Conservation (phyloP, 2,329 filamentous ascomycete genomes). For the Phyllosticta paracitricarpa region DNA sequence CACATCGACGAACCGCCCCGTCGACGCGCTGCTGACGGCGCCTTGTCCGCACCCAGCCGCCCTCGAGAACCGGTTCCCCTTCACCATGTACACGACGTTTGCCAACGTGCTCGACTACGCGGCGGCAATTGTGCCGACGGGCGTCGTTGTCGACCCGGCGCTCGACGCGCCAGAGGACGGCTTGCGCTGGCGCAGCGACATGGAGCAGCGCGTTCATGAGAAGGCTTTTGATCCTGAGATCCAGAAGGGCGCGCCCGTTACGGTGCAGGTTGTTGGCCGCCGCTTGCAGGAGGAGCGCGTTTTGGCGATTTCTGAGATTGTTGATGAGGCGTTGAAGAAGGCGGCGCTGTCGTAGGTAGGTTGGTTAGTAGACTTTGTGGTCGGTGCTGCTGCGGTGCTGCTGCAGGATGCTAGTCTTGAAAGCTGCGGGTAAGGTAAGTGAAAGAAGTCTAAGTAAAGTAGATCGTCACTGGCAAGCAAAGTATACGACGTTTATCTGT, state of each 20-base stretch:
- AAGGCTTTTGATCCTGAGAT: conserved; percentile 7
- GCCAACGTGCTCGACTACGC: conserved; percentile 51
- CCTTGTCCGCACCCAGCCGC: conserved; percentile 29
- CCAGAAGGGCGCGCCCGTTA: conserved; percentile 15
- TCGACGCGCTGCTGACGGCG: conserved; percentile 29
- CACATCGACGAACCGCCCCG: conserved; percentile 22
- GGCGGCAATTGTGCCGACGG: conserved; percentile 43
- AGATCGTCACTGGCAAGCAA: too few species aligned
- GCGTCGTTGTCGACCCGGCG: conserved; percentile 40
- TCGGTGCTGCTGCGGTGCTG: too few species aligned
- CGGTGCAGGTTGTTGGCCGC: conserved; percentile 16
- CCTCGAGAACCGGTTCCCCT: conserved; percentile 37
- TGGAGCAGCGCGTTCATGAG: conserved; percentile 7
- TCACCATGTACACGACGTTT: conserved; percentile 35
- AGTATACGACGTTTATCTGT: too few species aligned
- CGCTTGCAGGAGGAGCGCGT: conserved; percentile 19
- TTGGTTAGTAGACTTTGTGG: not conserved
- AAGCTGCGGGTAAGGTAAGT: too few species aligned
- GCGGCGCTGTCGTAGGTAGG: not conserved
- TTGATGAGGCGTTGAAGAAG: not conserved
- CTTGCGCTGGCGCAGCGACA: conserved; percentile 6
- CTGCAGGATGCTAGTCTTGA: too few species aligned
- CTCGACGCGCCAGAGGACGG: conserved; percentile 35
- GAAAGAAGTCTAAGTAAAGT: too few species aligned
- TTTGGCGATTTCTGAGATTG: conserved; percentile 11